Percentiles rank a stretch among this genome's conserved stretches.
Conservation (phyloP, 495 filamentous ascomycete species). For the Aspergillus haitiensis region DNA sequence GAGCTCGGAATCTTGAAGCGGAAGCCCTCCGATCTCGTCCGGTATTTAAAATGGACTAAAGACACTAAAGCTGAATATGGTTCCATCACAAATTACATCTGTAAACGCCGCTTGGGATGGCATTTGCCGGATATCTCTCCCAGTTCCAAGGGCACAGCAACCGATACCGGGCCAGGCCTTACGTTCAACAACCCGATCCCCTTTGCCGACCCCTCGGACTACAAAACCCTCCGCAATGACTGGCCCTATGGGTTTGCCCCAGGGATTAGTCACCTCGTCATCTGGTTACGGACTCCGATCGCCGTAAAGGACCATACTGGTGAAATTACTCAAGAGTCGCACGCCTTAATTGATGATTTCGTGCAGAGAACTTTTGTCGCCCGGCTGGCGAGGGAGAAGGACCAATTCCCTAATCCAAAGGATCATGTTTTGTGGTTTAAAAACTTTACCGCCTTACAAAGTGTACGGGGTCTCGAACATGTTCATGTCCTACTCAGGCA, state of each 20-base stretch:
- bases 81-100: slow-evolving; percentile 72
- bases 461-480: slow-evolving; percentile 79
- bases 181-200: slow-evolving; percentile 52
- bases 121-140: slow-evolving; percentile 29
- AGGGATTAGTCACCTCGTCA: slow-evolving; percentile 63
- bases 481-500: slow-evolving; percentile 68
- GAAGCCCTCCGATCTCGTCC: slow-evolving; percentile 76
- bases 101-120: slow-evolving; percentile 74
- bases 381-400: slow-evolving; percentile 46
- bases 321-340: slow-evolving; percentile 69
- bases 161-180: slow-evolving; percentile 29
- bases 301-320: slow-evolving; percentile 54
- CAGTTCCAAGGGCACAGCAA: slow-evolving; percentile 12
- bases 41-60: slow-evolving; percentile 78
- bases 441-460: slow-evolving; percentile 89
- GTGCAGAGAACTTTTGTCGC: slow-evolving; percentile 66
- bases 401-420: slow-evolving; percentile 36
- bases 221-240: slow-evolving; percentile 78
- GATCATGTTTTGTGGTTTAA: slow-evolving; percentile 86
- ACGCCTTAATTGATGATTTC: slow-evolving; percentile 62
- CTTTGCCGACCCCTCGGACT: slow-evolving; percentile 70
- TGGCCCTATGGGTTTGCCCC: slow-evolving; percentile 82
- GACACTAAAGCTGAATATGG: slow-evolving; percentile 72
- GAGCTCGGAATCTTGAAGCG: slow-evolving; percentile 75
- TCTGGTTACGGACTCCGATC: slow-evolving; percentile 60